These are phyloP conservation scores for Nicotiana tabacum DNA, from an alignment of 257 asterid species.

Conservation along the genomic window DNA sequence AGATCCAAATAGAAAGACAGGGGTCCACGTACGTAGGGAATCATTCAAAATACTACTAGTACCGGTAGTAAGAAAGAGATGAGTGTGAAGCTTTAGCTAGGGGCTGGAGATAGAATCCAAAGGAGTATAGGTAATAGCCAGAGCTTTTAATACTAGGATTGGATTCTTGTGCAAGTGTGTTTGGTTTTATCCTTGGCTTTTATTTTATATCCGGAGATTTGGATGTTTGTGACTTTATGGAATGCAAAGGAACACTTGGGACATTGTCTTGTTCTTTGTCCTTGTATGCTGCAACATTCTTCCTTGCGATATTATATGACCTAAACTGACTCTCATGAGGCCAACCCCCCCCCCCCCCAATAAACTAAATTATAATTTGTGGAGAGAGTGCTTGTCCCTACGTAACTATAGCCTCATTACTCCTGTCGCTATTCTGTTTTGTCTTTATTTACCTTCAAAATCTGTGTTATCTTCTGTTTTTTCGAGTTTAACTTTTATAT, in stretches of 20 bases:
- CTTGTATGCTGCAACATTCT: conserved; percentile 49
- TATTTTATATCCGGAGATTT: conserved; percentile 43
- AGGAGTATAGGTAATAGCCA: conserved; percentile 20
- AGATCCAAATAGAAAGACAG: conserved; percentile 15
- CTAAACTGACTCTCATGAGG: background rate
- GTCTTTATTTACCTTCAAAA: conserved; percentile 14
- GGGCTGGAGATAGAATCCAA: conserved; percentile 37
- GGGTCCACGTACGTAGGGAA: conserved; percentile 39
- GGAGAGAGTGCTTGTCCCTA: conserved; percentile 25
- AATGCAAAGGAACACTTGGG: conserved; percentile 28
- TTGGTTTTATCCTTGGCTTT: conserved; percentile 20
- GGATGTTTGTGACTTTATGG: conserved; percentile 30
- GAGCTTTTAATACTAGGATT: conserved; percentile 29
- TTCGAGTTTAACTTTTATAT: too few species aligned
- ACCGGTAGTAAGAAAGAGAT: background rate
- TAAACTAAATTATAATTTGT: conserved; percentile 8
- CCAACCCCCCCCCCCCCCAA: background rate
- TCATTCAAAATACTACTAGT: conserved; percentile 19
- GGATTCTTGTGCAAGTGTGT: conserved; percentile 39
- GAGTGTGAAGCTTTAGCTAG: background rate
- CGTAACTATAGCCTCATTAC: conserved; percentile 30
- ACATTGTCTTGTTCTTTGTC: conserved; percentile 41
- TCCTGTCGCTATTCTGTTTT: conserved; percentile 36
- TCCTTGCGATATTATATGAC: conserved; percentile 28
- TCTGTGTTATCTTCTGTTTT: background rate